Percentiles rank a stretch among this genome's conserved stretches.
Conservation (phyloP, 371 early-diverging fungal genomes). For the Circinella umbellata region DNA sequence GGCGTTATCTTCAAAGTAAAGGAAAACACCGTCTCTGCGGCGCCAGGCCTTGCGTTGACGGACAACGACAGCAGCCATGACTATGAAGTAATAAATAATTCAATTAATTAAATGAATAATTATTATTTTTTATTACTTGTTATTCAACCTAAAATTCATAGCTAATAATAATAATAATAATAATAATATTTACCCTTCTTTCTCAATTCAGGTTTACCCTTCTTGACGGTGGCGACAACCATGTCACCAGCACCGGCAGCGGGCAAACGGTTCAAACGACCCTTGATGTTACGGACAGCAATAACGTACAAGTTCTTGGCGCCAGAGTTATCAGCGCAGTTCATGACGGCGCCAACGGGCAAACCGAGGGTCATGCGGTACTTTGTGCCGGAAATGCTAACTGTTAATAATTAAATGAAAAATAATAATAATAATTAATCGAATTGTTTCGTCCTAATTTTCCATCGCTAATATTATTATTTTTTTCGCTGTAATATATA, state of each 20-base stretch:
- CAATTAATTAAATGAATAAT: not conserved
- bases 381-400: conserved; percentile 87
- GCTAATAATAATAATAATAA: not conserved
- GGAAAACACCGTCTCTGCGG: conserved; percentile 98
- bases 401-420: conserved; percentile 15
- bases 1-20: conserved; percentile 88
- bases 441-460: not conserved
- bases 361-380: conserved; percentile 99
- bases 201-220: conserved; percentile 99
- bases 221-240: conserved; percentile 99
- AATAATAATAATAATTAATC: conserved; percentile 1
- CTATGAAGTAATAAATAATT: conserved; percentile 36
- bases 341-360: conserved; percentile 98
- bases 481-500: not conserved
- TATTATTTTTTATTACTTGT: conserved; percentile 1
- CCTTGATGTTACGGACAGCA: conserved; percentile 97
- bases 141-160: too few species aligned
- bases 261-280: conserved; percentile 98
- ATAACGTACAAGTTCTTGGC: conserved; percentile 99
- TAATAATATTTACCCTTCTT: conserved; percentile 84
- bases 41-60: conserved; percentile 99
- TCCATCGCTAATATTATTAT: not conserved
- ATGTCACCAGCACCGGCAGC: conserved; percentile 99
- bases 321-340: conserved; percentile 99
- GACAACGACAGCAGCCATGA: conserved; percentile 98